A percentile compares a stretch with the other conserved stretches of the same genome.
Conservation (phyloP, 805 yeast genomes). For the Spathaspora passalidarum region DNA sequence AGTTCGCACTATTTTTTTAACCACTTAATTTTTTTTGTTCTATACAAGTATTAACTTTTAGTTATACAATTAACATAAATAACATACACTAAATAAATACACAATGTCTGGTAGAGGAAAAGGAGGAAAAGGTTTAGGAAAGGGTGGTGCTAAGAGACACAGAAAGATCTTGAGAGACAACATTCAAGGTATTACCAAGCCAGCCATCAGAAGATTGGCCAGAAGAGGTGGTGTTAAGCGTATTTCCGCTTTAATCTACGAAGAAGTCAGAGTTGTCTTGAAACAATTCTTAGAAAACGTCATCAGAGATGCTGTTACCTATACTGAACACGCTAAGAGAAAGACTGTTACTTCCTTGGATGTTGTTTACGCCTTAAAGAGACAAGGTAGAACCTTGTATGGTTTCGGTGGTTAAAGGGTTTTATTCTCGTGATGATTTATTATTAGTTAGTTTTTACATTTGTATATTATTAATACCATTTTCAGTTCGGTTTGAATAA, state of each 20-base stretch:
- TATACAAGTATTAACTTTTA: conserved; percentile 6
- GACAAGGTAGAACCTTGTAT: conserved; percentile 99
- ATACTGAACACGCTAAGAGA: conserved; percentile 99
- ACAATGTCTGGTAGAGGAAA: conserved; percentile 99
- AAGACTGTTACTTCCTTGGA: conserved; percentile 98
- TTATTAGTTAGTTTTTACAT: conserved; percentile 1
- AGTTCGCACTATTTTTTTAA: conserved; percentile 3
- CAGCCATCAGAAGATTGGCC: conserved; percentile 99
- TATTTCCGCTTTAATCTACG: conserved; percentile 97
- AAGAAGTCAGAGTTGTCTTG: conserved; percentile 96
- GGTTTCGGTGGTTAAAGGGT: conserved; percentile 95
- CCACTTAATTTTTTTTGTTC: conserved; percentile 1
- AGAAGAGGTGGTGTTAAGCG: conserved; percentile 99
- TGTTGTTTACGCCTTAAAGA: conserved; percentile 98
- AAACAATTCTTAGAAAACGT: conserved; percentile 95
- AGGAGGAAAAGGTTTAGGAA: conserved; percentile 99
- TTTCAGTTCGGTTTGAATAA: conserved; percentile 2
- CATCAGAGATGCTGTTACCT: conserved; percentile 98
- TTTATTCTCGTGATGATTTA: not conserved
- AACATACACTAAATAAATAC: conserved; percentile 10
- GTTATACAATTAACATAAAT: not conserved
- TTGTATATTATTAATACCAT: conserved; percentile 6
- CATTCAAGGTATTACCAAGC: conserved; percentile 99
- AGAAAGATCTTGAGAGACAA: conserved; percentile 99
- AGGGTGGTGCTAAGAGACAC: conserved; percentile 99